These are phyloP conservation scores for Diphasiastrum complanatum DNA, from an alignment of 83 land plant species.

Conservation along the genomic window DNA sequence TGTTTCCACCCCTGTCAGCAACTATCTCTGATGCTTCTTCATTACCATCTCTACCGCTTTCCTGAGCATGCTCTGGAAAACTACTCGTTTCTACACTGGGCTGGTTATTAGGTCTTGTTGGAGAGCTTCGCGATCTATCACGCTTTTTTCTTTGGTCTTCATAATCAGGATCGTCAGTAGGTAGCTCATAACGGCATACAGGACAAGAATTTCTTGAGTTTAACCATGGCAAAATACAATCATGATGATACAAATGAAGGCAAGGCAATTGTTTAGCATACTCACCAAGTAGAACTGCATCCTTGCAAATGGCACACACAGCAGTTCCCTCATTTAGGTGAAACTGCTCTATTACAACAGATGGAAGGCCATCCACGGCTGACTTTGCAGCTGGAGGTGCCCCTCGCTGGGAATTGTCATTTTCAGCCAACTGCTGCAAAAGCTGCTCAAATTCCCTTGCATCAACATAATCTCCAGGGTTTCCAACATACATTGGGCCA, in stretches of 20 bases:
- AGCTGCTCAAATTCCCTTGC: constrained; percentile 42
- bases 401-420: constrained; percentile 34
- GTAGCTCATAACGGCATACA: constrained; percentile 50
- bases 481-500: constrained; percentile 34
- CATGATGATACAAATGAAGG: constrained; percentile 47
- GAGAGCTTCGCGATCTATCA: no score
- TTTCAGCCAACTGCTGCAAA: constrained; percentile 48
- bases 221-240: constrained; percentile 53
- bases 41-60: no score
- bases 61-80: no score
- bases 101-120: no score
- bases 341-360: constrained; percentile 9
- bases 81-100: no score
- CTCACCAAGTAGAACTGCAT: constrained; percentile 30
- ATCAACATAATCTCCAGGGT: constrained; percentile 51
- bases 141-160: constrained; percentile 42
- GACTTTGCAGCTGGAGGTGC: constrained; percentile 52
- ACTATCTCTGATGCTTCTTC: no score
- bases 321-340: constrained; percentile 20
- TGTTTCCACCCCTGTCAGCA: no score
- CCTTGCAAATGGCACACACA: constrained; percentile 47
- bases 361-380: constrained; percentile 24
- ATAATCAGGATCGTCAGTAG: constrained; percentile 55
- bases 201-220: constrained; percentile 49
- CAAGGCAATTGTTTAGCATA: constrained; percentile 42